A percentile compares a stretch with the other conserved stretches of the same genome.
Evolutionary conservation across 805 yeast species (phyloP).

Genomic region (Starmerella gropengiesseri): DNA sequence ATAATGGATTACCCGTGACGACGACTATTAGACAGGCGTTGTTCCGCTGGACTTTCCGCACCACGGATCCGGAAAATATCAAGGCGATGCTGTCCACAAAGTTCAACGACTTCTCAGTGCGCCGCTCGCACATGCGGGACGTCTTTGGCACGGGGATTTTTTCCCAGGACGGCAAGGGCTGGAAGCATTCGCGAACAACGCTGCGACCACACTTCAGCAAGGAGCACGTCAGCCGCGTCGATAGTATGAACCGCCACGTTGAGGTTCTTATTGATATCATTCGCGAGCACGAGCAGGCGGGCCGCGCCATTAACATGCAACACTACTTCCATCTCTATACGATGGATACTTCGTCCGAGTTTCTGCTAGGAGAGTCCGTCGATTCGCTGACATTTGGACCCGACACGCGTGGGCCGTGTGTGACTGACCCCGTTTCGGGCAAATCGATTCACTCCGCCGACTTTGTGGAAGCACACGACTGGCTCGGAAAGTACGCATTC

Average conservation of each 20-base stretch:
- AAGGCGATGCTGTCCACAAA: slow-evolving; percentile 27
- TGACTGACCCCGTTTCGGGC: slow-evolving; percentile 8
- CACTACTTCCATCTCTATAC: slow-evolving; percentile 20
- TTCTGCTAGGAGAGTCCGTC: slow-evolving; percentile 12
- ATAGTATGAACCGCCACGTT: slow-evolving; percentile 25
- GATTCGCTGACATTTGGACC: slow-evolving; percentile 11
- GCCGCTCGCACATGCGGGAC: slow-evolving; percentile 24
- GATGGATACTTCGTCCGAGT: slow-evolving; percentile 27
- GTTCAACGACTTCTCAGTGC: slow-evolving; percentile 29
- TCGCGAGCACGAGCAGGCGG: slow-evolving; percentile 4
- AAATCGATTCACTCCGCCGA: slow-evolving; percentile 22
- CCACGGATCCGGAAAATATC: slow-evolving; percentile 27
- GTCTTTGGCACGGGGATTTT: slow-evolving; percentile 31
- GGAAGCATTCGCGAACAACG: slow-evolving; percentile 32
- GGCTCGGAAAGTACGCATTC: slow-evolving; percentile 10
- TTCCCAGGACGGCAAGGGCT: slow-evolving; percentile 29
- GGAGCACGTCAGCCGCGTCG: slow-evolving; percentile 28
- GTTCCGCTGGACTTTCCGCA: slow-evolving; percentile 13
- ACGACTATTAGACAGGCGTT: slow-evolving; percentile 8
- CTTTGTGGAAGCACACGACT: slow-evolving; percentile 21
- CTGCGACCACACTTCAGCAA: slow-evolving; percentile 31
- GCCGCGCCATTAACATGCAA: slow-evolving; percentile 18
- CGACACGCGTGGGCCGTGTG: background rate
- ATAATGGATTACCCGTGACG: background rate
- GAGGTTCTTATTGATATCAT: slow-evolving; percentile 18